Evolutionary conservation across 2,329 filamentous ascomycete genomes (phyloP).

Genomic region (Pochonia chlamydosporia): DNA sequence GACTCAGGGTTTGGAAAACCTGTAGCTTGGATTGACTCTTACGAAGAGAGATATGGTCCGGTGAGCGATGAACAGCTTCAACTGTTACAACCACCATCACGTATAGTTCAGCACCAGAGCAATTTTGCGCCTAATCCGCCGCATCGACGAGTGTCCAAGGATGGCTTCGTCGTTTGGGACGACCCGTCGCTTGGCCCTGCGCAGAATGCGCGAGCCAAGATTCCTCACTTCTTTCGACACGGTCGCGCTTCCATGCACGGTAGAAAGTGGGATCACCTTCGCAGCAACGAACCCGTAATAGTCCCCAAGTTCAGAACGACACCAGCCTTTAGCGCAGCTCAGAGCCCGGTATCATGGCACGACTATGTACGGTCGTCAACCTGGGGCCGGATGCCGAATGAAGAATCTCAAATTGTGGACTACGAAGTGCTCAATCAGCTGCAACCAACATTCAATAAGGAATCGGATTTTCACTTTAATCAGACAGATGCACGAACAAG

Average conservation of each 20-base stretch:
- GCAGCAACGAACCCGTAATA: slow-evolving; percentile 54
- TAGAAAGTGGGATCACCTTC: slow-evolving; percentile 55
- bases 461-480: slow-evolving; percentile 26
- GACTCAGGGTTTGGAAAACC: slow-evolving; percentile 18
- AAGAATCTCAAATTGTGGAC: slow-evolving; percentile 43
- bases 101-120: slow-evolving; percentile 33
- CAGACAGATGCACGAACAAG: slow-evolving; percentile 17
- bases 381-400: slow-evolving; percentile 41
- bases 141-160: slow-evolving; percentile 38
- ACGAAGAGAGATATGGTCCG: slow-evolving; percentile 34
- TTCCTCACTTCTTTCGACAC: slow-evolving; percentile 42
- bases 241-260: slow-evolving; percentile 40
- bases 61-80: slow-evolving; percentile 32
- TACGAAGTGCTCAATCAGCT: slow-evolving; percentile 38
- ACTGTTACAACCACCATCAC: slow-evolving; percentile 32
- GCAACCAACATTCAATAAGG: slow-evolving; percentile 41
- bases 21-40: slow-evolving; percentile 45
- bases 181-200: slow-evolving; percentile 31
- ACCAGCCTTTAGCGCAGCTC: no score
- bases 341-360: slow-evolving; percentile 42
- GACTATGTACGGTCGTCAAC: slow-evolving; percentile 48
- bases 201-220: slow-evolving; percentile 26
- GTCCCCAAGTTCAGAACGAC: slow-evolving; percentile 41
- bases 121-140: slow-evolving; percentile 34
- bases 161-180: slow-evolving; percentile 39